Base-by-base conservation (phyloP, 2,329 filamentous ascomycete species). In the Botryotinia globosa region DNA sequence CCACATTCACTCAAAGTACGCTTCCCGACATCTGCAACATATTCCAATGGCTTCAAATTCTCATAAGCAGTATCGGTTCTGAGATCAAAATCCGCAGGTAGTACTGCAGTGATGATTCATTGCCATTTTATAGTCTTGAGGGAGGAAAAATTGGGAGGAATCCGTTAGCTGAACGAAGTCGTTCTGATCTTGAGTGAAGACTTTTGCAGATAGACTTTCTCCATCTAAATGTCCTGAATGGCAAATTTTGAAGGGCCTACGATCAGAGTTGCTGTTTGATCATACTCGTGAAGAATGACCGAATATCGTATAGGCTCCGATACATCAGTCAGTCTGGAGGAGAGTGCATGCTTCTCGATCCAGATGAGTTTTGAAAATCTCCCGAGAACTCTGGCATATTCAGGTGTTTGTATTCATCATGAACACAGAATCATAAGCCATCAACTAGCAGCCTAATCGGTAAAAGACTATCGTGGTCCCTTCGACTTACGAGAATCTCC, bases 231-330 rank as follows among this genome's bases (percentile, higher is more conserved):
- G 58, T 39, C 58, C 72, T 32, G 65, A 2, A 69, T 74, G 51
- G 58, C 18, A 72, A n/a, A 34, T 20, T 85, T 85, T 72, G 81
- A 81, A 73, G 83, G 79, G 0, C 83, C 6, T 20, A 4, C 1
- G 8, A 2, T 65, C 69, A 74, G 20, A 64, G 39, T 42, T 54
- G 2, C 16, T 37, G 32, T 7, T 70, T 63, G 37, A 74, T 32
- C 20, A 75, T 34, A 8, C 66, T 63, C 25, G 69, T 67, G 62
- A 74, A 44, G 20, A 66, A 22, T 42, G 29, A 9, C 18, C 14
- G n/a, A 22, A 70, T 25, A 2, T 59, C 48, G 4, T 16, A 37
- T 8, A 32, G 32, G n/a, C 14, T 45, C 51, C 37, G 22, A n/a
- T 45, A n/a, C 29, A 59, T 32, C n/a, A 67, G 61, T 6, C 72